Evolutionary conservation across 768 basidiomycete species (phyloP).

Genomic region (Hortiboletus campestris): DNA sequence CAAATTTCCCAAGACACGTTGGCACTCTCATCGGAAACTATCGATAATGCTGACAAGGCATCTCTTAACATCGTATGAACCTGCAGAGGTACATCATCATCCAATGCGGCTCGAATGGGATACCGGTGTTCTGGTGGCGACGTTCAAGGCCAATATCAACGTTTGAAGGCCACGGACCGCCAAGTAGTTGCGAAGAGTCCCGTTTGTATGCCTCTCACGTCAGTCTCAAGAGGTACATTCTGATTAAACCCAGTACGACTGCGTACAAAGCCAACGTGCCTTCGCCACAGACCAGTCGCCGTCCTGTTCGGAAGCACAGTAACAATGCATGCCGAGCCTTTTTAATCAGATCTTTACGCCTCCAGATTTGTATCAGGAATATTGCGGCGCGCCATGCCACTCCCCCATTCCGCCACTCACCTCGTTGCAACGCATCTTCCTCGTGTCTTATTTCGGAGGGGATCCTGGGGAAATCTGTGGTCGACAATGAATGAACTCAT

Average conservation of each 20-base stretch:
- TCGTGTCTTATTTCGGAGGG: slow-evolving; percentile 11
- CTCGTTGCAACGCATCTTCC: slow-evolving; percentile 1
- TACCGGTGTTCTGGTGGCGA: not conserved
- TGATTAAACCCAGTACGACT: not conserved
- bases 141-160: too few species aligned
- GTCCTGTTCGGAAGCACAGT: slow-evolving; percentile 1
- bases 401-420: not conserved
- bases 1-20: not conserved
- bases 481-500: not conserved
- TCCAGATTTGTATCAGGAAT: slow-evolving; percentile 9
- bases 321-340: not conserved
- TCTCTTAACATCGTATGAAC: not conserved
- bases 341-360: slow-evolving; percentile 12
- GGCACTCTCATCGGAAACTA: not conserved
- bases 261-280: slow-evolving; percentile 12
- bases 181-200: not conserved
- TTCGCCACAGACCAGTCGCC: slow-evolving; percentile 16
- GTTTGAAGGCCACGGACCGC: too few species aligned
- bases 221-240: not conserved
- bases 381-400: slow-evolving; percentile 1
- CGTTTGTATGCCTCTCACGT: not conserved
- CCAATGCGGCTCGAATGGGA: not conserved
- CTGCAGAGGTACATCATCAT: not conserved
- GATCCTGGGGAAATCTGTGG: not conserved
- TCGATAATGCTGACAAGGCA: not conserved